Conservation (phyloP, 1,284 basidiomycete genomes). For the Anthracocystis panici-leucophaei region DNA sequence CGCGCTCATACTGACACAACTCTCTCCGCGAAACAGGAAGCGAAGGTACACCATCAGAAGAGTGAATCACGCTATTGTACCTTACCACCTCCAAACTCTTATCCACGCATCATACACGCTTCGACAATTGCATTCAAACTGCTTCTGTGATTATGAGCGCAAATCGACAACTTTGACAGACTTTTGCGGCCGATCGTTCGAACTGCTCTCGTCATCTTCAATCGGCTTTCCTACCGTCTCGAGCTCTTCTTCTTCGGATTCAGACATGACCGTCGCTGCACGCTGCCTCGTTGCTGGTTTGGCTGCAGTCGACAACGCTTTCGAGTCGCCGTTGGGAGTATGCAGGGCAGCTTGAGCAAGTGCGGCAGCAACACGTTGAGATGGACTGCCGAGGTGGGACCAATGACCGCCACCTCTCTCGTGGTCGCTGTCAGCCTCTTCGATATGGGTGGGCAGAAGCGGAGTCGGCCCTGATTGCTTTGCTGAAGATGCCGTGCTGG, state of each 20-base stretch:
- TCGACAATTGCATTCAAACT: neutral
- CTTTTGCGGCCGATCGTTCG: conserved; percentile 33
- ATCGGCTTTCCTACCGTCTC: conserved; percentile 31
- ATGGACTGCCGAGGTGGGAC: conserved; percentile 5
- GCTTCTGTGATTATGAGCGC: conserved; percentile 1
- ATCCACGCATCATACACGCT: conserved; percentile 6
- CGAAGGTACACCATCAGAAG: conserved; percentile 52
- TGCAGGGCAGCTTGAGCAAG: conserved; percentile 17
- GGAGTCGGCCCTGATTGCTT: neutral
- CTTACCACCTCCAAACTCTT: neutral
- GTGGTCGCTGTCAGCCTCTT: conserved; percentile 35
- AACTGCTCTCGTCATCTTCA: conserved; percentile 7
- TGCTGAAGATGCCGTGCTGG: neutral
- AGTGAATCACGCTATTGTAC: conserved; percentile 6
- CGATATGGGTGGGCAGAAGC: conserved; percentile 16
- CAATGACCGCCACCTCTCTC: neutral
- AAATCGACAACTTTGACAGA: conserved; percentile 39
- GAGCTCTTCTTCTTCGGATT: conserved; percentile 43
- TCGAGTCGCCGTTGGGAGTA: neutral
- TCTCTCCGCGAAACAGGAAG: conserved; percentile 23
- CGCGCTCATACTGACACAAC: conserved; percentile 2
- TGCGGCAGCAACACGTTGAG: conserved; percentile 32
- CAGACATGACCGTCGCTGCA: conserved; percentile 45
- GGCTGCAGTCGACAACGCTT: neutral
- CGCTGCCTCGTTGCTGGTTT: conserved; percentile 14